These are phyloP conservation scores for Chaetomiaceae sp. DNA, from an alignment of 2,329 filamentous ascomycete species.

Conservation along the genomic window DNA sequence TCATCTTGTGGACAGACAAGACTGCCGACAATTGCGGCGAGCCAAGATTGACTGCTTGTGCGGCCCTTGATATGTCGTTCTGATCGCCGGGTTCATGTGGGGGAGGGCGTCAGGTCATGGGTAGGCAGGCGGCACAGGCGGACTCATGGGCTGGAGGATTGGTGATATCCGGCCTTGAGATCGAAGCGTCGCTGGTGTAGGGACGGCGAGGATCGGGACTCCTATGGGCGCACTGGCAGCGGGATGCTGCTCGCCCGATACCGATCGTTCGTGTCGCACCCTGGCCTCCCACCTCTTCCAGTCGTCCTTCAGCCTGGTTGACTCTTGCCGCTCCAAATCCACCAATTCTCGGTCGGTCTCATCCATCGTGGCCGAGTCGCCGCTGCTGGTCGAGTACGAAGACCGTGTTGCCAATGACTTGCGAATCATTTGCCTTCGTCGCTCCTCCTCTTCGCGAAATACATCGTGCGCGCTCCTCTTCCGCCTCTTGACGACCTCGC, in stretches of 20 bases:
- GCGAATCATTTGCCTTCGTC: constrained; percentile 39
- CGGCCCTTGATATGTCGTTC: not conserved
- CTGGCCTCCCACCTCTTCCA: constrained; percentile 38
- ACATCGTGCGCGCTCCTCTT: constrained; percentile 28
- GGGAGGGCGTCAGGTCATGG: not conserved
- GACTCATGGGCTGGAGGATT: not conserved
- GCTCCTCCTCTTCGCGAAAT: constrained; percentile 33
- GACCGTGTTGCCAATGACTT: constrained; percentile 37
- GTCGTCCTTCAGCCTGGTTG: constrained; percentile 29
- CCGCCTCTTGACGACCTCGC: constrained; percentile 20
- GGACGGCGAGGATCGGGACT: constrained; percentile 17
- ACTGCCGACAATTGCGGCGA: too few species aligned
- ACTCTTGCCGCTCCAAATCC: constrained; percentile 22
- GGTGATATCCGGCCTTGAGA: constrained; percentile 6
- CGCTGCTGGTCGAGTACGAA: constrained; percentile 12
- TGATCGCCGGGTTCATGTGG: not conserved
- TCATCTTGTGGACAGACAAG: too few species aligned
- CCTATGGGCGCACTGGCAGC: constrained; percentile 6
- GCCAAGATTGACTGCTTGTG: too few species aligned
- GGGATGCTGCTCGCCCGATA: constrained; percentile 25
- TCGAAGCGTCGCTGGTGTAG: constrained; percentile 18
- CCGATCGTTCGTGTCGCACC: constrained; percentile 23
- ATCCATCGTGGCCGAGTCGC: not conserved
- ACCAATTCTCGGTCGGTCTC: constrained; percentile 13
- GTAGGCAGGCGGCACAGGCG: constrained; percentile 2